Percentiles rank a stretch among this genome's conserved stretches.
These are phyloP conservation scores for Colletotrichum tanaceti DNA, from an alignment of 2,329 filamentous ascomycete species.

Conservation along the genomic window DNA sequence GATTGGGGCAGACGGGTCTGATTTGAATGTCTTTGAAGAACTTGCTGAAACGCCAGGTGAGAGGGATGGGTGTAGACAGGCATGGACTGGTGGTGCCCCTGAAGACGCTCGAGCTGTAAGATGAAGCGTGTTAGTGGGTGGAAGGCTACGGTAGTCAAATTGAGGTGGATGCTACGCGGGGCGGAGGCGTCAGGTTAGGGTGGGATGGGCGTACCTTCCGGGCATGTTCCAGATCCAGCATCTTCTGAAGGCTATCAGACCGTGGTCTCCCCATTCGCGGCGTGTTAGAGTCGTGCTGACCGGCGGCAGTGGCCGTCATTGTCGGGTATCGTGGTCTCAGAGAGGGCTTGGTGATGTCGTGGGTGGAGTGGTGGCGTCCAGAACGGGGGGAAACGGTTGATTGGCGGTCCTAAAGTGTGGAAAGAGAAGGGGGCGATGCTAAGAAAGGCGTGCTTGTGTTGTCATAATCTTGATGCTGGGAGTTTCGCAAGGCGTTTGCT, in stretches of 20 bases:
- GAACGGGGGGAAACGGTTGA: not conserved
- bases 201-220: slow-evolving; percentile 60
- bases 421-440: slow-evolving; percentile 19
- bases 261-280: slow-evolving; percentile 9
- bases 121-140: slow-evolving; percentile 36
- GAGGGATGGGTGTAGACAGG: slow-evolving; percentile 29
- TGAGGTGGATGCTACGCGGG: slow-evolving; percentile 19
- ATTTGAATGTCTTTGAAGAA: slow-evolving; percentile 36
- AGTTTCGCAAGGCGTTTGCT: slow-evolving; percentile 21
- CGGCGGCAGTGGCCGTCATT: slow-evolving; percentile 29
- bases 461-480: slow-evolving; percentile 16
- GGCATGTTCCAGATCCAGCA: slow-evolving; percentile 70
- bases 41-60: slow-evolving; percentile 38
- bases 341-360: slow-evolving; percentile 15
- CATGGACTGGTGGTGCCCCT: slow-evolving; percentile 33
- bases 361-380: slow-evolving; percentile 28
- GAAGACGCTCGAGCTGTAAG: slow-evolving; percentile 41
- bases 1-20: slow-evolving; percentile 18
- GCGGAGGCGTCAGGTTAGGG: slow-evolving; percentile 24
- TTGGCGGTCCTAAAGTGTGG: slow-evolving; percentile 21
- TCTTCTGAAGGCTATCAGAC: slow-evolving; percentile 62
- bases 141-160: slow-evolving; percentile 30
- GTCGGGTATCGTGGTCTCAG: slow-evolving; percentile 5
- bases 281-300: slow-evolving; percentile 15
- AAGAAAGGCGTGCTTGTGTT: slow-evolving; percentile 25